Percentiles rank a stretch among this genome's conserved stretches.
Evolutionary conservation across 1,284 basidiomycete species (phyloP).

Genomic region (Cystobasidium slooffiae): DNA sequence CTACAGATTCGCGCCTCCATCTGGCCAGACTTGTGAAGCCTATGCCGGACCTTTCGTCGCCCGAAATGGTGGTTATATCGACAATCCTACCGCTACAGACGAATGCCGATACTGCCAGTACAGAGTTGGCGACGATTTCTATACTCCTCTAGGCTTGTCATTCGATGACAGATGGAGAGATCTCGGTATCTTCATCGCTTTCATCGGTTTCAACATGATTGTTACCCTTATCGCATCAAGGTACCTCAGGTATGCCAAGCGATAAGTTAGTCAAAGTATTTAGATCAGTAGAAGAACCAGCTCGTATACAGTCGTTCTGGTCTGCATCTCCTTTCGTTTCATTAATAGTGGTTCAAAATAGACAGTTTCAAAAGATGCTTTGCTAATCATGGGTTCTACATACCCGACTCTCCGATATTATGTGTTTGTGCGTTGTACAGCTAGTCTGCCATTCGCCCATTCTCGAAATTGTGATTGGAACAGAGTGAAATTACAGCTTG

Average conservation of each 20-base stretch:
- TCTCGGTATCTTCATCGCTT: slow-evolving; percentile 65
- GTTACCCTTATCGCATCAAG: slow-evolving; percentile 74
- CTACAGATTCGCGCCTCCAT: slow-evolving; percentile 43
- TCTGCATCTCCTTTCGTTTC: too few relatives aligned
- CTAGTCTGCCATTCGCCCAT: slow-evolving; percentile 3
- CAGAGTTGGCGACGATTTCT: slow-evolving; percentile 70
- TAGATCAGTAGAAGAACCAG: not conserved
- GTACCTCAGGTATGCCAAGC: slow-evolving; percentile 71
- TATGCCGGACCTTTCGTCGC: slow-evolving; percentile 48
- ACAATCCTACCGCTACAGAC: slow-evolving; percentile 68
- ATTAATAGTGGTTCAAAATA: too few relatives aligned
- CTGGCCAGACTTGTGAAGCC: slow-evolving; percentile 43
- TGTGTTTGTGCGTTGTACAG: not conserved
- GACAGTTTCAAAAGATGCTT: too few relatives aligned
- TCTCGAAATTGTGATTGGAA: not conserved
- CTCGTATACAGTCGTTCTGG: not conserved
- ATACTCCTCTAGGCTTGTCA: slow-evolving; percentile 68
- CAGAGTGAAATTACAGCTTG: too few relatives aligned
- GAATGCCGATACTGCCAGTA: slow-evolving; percentile 77
- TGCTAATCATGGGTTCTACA: not conserved
- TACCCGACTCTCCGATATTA: not conserved
- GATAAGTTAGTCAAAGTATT: slow-evolving; percentile 24
- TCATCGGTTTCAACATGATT: slow-evolving; percentile 70
- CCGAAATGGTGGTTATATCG: slow-evolving; percentile 74
- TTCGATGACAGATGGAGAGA: slow-evolving; percentile 69